Conservation (phyloP, 1,284 basidiomycete species). For the Austroboletus novae-zelandiae region DNA sequence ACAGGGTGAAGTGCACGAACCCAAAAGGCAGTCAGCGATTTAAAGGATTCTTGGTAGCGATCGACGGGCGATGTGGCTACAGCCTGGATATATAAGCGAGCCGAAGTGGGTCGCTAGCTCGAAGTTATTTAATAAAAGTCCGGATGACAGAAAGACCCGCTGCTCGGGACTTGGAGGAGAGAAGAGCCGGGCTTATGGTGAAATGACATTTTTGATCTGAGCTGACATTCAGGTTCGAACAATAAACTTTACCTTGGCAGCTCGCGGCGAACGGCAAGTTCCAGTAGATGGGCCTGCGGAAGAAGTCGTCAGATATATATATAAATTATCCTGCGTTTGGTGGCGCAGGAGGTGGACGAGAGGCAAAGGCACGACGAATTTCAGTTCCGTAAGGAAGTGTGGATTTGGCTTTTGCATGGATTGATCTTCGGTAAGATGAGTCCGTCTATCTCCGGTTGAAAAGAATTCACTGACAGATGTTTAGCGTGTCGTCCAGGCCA, state of each 20-base stretch:
- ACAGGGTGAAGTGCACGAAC: slow-evolving; percentile 22
- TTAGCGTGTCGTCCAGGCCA: slow-evolving; percentile 5
- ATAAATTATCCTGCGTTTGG: not conserved
- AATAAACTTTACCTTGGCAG: slow-evolving; percentile 33
- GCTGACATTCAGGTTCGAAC: slow-evolving; percentile 25
- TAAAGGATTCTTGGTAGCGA: slow-evolving; percentile 22
- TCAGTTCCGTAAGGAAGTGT: slow-evolving; percentile 33
- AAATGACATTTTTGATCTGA: slow-evolving; percentile 28
- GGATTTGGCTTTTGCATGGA: slow-evolving; percentile 34
- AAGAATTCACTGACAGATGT: slow-evolving; percentile 15
- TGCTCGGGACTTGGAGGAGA: slow-evolving; percentile 23
- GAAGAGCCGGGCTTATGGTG: slow-evolving; percentile 22
- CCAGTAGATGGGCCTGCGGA: slow-evolving; percentile 27
- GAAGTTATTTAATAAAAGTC: slow-evolving; percentile 25
- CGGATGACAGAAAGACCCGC: slow-evolving; percentile 29
- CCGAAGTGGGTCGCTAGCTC: slow-evolving; percentile 27
- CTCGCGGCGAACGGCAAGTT: slow-evolving; percentile 27
- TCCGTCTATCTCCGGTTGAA: slow-evolving; percentile 33
- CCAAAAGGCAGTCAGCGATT: slow-evolving; percentile 17
- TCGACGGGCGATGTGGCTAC: slow-evolving; percentile 27
- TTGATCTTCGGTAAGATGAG: slow-evolving; percentile 33
- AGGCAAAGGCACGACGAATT: slow-evolving; percentile 28
- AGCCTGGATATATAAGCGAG: slow-evolving; percentile 27
- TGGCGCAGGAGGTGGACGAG: slow-evolving; percentile 10
- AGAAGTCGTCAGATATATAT: slow-evolving; percentile 15